Percentiles rank a stretch among this genome's conserved stretches.
phyloP scores from a whole-genome alignment of 768 basidiomycete genomes.

The Collybia sp. region DNA sequence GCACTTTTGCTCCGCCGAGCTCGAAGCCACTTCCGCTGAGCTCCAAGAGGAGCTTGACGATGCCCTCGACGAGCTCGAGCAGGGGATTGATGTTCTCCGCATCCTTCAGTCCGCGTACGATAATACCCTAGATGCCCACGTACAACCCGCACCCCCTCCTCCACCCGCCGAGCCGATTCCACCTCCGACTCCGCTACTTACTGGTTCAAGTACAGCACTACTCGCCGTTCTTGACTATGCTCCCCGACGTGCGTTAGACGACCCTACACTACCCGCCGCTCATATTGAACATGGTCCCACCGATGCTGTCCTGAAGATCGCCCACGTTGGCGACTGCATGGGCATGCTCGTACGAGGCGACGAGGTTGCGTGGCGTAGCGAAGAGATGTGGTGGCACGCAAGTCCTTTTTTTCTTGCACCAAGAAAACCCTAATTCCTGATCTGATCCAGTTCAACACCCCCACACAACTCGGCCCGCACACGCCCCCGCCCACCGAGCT shows the following conservation, averaged over 20 bases:
- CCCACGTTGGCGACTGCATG: constrained; percentile 86
- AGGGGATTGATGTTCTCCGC: constrained; percentile 65
- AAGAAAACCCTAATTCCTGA: not conserved
- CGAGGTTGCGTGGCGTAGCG: constrained; percentile 77
- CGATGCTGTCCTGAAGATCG: constrained; percentile 71
- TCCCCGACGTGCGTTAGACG: constrained; percentile 5
- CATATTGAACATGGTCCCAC: constrained; percentile 10
- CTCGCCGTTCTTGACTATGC: constrained; percentile 56
- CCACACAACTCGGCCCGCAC: constrained; percentile 37
- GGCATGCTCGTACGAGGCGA: constrained; percentile 80
- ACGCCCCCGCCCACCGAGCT: constrained; percentile 3
- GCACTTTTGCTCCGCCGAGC: constrained; percentile 75
- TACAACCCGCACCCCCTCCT: constrained; percentile 26
- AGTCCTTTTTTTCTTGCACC: constrained; percentile 20
- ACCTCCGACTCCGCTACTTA: constrained; percentile 28
- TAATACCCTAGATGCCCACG: constrained; percentile 58
- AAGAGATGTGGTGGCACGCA: constrained; percentile 91
- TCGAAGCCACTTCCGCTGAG: constrained; percentile 19
- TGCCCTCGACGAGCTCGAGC: constrained; percentile 56
- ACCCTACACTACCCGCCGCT: not conserved
- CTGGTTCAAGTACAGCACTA: constrained; percentile 67
- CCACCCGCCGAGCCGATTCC: constrained; percentile 4
- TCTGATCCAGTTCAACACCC: constrained; percentile 32
- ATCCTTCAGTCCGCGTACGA: constrained; percentile 71
- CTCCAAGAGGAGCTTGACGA: constrained; percentile 24